Evolutionary conservation across 2,329 filamentous ascomycete genomes (phyloP).

Genomic region (Onygenales sp.): DNA sequence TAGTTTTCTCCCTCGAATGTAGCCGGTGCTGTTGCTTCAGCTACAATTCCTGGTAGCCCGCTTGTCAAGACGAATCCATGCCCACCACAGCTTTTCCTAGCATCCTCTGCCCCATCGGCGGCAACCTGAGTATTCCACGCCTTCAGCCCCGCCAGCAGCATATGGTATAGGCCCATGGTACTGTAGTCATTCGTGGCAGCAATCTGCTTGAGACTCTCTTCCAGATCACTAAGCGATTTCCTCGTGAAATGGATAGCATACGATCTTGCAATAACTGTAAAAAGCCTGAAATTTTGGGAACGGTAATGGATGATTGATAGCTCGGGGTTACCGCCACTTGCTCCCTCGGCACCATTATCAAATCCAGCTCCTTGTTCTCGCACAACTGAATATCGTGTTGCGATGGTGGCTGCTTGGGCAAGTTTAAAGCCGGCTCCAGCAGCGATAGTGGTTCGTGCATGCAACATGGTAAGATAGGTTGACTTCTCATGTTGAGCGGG

Average conservation of each 20-base stretch:
- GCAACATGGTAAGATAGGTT: conserved; percentile 25
- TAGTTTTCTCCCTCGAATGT: conserved; percentile 35
- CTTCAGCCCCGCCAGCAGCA: conserved; percentile 20
- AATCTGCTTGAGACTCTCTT: conserved; percentile 8
- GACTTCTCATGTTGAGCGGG: conserved; percentile 19
- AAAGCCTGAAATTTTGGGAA: conserved; percentile 16
- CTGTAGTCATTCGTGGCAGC: conserved; percentile 3
- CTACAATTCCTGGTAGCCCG: conserved; percentile 23
- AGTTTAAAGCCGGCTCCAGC: conserved; percentile 18
- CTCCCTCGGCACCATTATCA: conserved; percentile 10
- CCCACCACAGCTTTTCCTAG: conserved; percentile 28
- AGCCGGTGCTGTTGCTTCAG: conserved; percentile 15
- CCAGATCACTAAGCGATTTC: conserved; percentile 5
- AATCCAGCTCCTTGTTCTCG: conserved; percentile 17
- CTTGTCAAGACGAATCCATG: conserved; percentile 28
- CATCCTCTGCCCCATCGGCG: conserved; percentile 23
- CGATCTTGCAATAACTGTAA: conserved; percentile 17
- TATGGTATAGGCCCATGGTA: conserved; percentile 16
- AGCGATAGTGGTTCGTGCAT: conserved; percentile 19
- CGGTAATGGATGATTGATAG: conserved; percentile 18
- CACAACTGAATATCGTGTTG: conserved; percentile 20
- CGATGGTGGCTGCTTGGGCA: conserved; percentile 24
- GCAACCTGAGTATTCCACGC: conserved; percentile 19
- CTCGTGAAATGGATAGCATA: conserved; percentile 20
- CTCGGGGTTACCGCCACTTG: conserved; percentile 9